These are phyloP conservation scores for Globomyces sp. DNA, from an alignment of 371 early-diverging fungal species.

Conservation along the genomic window DNA sequence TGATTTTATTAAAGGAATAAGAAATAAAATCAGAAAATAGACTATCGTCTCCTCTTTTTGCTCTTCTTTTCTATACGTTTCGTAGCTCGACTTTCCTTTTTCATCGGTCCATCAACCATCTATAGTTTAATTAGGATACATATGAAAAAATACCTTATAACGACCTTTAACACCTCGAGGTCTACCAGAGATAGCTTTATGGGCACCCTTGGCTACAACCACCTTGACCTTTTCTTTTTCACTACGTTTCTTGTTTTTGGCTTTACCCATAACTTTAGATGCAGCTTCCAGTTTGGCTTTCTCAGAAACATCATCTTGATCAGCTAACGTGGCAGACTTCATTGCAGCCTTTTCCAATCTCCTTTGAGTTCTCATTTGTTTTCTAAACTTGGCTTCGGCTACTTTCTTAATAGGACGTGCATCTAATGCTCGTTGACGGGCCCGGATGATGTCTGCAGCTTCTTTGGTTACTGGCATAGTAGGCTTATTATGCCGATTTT, in stretches of 20 bases:
- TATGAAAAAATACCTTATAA: slow-evolving; percentile 44
- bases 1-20: no score
- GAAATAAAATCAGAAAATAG: no score
- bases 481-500: slow-evolving; percentile 82
- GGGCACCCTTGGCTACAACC: slow-evolving; percentile 88
- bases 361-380: slow-evolving; percentile 67
- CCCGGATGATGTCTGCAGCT: slow-evolving; percentile 79
- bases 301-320: slow-evolving; percentile 87
- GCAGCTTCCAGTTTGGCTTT: slow-evolving; percentile 81
- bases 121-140: slow-evolving; percentile 1
- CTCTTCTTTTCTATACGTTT: slow-evolving; percentile 23
- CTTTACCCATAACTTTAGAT: slow-evolving; percentile 69
- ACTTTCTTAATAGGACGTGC: slow-evolving; percentile 98
- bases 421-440: slow-evolving; percentile 80
- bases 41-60: slow-evolving; percentile 23
- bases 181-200: slow-evolving; percentile 86
- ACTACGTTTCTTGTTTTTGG: slow-evolving; percentile 53
- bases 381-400: slow-evolving; percentile 96
- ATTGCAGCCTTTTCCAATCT: slow-evolving; percentile 77
- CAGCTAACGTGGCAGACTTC: slow-evolving; percentile 84
- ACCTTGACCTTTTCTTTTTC: slow-evolving; percentile 73
- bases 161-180: slow-evolving; percentile 97
- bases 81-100: slow-evolving; percentile 37
- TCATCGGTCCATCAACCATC: slow-evolving; percentile 51
- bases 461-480: slow-evolving; percentile 92